These are phyloP conservation scores for Penicillium thymicola DNA, from an alignment of 2,329 filamentous ascomycete species.

Conservation along the genomic window DNA sequence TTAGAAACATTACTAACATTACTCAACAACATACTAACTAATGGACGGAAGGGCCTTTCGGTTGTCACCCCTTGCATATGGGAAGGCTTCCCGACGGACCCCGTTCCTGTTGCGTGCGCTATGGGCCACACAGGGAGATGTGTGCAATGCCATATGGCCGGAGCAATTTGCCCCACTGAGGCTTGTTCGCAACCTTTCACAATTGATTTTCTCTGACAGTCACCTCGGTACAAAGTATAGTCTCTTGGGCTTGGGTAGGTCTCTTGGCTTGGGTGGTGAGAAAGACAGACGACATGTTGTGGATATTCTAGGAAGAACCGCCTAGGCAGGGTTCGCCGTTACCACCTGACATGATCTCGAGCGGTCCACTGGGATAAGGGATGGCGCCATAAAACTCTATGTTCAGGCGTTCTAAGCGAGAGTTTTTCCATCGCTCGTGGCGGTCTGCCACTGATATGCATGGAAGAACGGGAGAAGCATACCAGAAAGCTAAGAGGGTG, in stretches of 20 bases:
- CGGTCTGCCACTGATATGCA: constrained; percentile 24
- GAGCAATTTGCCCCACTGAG: constrained; percentile 3
- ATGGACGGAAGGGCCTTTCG: neutral
- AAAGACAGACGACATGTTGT: neutral
- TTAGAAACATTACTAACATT: neutral
- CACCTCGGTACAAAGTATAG: neutral
- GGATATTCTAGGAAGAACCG: neutral
- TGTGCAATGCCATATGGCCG: constrained; percentile 8
- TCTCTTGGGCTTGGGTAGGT: neutral
- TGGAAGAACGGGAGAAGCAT: constrained; percentile 31
- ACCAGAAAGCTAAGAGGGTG: neutral
- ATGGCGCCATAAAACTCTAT: constrained; percentile 4
- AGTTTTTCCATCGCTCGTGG: constrained; percentile 10
- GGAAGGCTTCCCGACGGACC: constrained; percentile 20
- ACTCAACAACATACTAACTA: no score
- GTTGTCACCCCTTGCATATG: constrained; percentile 13
- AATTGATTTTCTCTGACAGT: neutral
- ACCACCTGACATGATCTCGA: neutral
- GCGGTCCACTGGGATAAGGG: neutral
- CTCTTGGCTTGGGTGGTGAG: neutral
- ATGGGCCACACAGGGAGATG: constrained; percentile 5
- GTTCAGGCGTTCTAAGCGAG: neutral
- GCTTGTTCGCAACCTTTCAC: neutral
- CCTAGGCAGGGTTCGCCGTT: neutral
- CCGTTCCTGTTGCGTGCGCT: constrained; percentile 11